Base-by-base conservation (phyloP, 2,329 filamentous ascomycete species). In the Neopestalotiopsis sp. region DNA sequence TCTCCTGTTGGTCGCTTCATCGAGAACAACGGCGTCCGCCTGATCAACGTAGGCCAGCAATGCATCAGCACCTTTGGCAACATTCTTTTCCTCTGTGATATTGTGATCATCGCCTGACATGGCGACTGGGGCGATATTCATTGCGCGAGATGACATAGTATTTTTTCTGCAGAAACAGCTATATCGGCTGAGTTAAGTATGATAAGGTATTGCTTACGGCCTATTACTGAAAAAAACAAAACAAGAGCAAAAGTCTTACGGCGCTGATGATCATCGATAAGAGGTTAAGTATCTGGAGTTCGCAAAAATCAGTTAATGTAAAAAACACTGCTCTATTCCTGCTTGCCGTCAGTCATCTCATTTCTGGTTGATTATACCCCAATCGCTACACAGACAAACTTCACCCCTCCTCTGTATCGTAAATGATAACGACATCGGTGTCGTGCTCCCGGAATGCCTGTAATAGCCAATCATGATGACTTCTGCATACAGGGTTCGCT, bases 341-440 rank as follows among this genome's bases (percentile, higher is more conserved):
- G 17, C 45, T n/a, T 20, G 57, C 20, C 32, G 59, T 14, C 5
- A 61, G 10, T 34, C 30, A 38, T 17, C 28, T 34, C 5, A 4
- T 40, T 14, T 7, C 12, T 40, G 17, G 24, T 20, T 14, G 4
- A 12, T 10, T 30, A n/a, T 34, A 34, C 12, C 30, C 28, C 4
- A 9, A 24, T 17, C 2, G 4, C 12, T 34, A 12, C 14, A 42
- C 34, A 13, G 4, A 13, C 14, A 61, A 5, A 64, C 5, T 4
- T 28, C 28, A 10, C 57, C 57, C n/a, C 28, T 20, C 13, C 28
- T 12, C 24, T 28, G 24, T 28, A 28, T 28, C 24, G 24, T 28
- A 49, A 32, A n/a, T 38, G 61, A 64, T 64, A 64, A 64, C 38
- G 20, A 64, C 61, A 32, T 45, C 40, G 61, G 61, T 64, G 61